A percentile compares a stretch with the other conserved stretches of the same genome.
phyloP scores from a whole-genome alignment of 352 stramenopile genomes.

The Phytophthora pisi region DNA sequence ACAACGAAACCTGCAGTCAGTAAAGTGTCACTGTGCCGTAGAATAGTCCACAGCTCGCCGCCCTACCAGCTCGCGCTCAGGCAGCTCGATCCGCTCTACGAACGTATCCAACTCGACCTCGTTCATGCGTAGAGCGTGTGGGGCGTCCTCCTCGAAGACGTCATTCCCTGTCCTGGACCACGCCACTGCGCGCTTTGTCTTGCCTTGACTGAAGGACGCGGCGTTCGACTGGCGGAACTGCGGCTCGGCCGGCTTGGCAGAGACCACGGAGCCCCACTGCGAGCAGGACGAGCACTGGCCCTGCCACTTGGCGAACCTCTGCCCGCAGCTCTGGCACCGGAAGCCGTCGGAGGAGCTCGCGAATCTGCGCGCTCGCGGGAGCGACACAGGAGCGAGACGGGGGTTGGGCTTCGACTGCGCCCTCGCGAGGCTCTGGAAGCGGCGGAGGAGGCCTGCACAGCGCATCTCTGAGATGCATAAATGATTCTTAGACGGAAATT shows the following conservation, averaged over 20 bases:
- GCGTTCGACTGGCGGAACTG: slow-evolving; percentile 71
- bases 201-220: slow-evolving; percentile 47
- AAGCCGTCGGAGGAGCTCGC: slow-evolving; percentile 40
- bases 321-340: slow-evolving; percentile 61
- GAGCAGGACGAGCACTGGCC: slow-evolving; percentile 88
- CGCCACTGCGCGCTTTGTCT: slow-evolving; percentile 42
- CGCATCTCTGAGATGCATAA: not conserved
- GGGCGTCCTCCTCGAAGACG: slow-evolving; percentile 20
- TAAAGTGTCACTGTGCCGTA: not conserved
- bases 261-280: slow-evolving; percentile 90
- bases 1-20: slow-evolving; percentile 25
- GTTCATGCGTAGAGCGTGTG: slow-evolving; percentile 64
- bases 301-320: slow-evolving; percentile 83
- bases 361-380: slow-evolving; percentile 19
- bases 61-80: slow-evolving; percentile 70
- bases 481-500: too few species aligned
- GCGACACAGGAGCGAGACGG: not conserved
- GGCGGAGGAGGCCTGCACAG: not conserved
- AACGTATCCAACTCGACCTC: slow-evolving; percentile 67
- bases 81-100: slow-evolving; percentile 65
- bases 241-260: slow-evolving; percentile 44
- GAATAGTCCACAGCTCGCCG: slow-evolving; percentile 40
- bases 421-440: not conserved
- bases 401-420: not conserved
- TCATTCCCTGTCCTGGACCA: slow-evolving; percentile 33